Base-by-base conservation (phyloP, 306 rosid species). In the Biancaea sappan region DNA sequence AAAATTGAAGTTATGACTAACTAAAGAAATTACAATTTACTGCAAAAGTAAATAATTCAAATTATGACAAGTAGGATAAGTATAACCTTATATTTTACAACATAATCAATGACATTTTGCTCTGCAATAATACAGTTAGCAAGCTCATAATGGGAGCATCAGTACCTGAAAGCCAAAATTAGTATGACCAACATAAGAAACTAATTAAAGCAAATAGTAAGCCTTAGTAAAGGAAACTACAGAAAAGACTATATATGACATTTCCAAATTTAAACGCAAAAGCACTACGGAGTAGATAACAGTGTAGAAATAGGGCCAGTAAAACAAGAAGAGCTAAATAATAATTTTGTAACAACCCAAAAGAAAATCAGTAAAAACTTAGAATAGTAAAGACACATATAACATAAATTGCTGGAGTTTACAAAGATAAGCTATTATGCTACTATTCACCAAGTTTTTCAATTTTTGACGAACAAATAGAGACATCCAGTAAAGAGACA, bases 381-480 rank as follows among this genome's bases (percentile, higher is more conserved):
- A 37, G 26, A 43, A 75, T 14, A 79, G 68, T 53, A 35, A 64
- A 71, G 35, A 19, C 31, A 47, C 66, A 79, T 47, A 40, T 51
- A 71, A 48, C 44, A 12, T 35, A 43, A 43, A 77, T 12, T 50
- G 48, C 43, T 14, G 9, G 44, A 66, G 70, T 58, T 60, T 28
- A 57, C 60, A 47, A 50, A 40, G 60, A 72, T 69, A 16, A 22
- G 74, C 50, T 59, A 48, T 72, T 70, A 62, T 29, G 47, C 15
- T 69, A 79, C 60, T 71, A 86, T 87, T 83, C 69, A 88, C 98
- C 98, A 80, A 83, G 78, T 78, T 56, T 90, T 81, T 94, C 98
- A 44, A 94, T 70, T 68, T n/a, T n/a, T n/a, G n/a, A n/a, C n/a
- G n/a, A n/a, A n/a, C n/a, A n/a, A n/a, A n/a, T n/a, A n/a, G n/a